These are phyloP conservation scores for Amanita pallidorosea DNA, from an alignment of 768 basidiomycete genomes.

Conservation along the genomic window DNA sequence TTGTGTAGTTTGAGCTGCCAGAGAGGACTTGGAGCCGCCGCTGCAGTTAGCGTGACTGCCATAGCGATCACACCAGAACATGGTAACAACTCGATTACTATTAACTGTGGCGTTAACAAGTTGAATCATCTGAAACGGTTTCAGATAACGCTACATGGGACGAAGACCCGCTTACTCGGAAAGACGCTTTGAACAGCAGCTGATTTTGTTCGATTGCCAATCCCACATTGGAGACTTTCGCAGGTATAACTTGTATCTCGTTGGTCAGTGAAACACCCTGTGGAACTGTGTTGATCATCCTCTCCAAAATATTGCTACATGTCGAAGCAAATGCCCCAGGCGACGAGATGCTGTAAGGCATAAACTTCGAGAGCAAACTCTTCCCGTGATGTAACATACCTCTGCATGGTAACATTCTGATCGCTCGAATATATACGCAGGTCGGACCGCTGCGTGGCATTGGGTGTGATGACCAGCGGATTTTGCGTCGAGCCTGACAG, in stretches of 20 bases:
- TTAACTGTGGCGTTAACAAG: conserved; percentile 20
- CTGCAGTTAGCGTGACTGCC: conserved; percentile 23
- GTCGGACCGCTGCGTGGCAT: conserved; percentile 28
- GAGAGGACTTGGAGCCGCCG: conserved; percentile 20
- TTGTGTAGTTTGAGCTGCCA: conserved; percentile 17
- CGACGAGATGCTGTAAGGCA: conserved; percentile 17
- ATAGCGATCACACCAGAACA: conserved; percentile 32
- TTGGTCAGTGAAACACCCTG: conserved; percentile 31
- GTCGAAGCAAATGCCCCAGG: conserved; percentile 22
- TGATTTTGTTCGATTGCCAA: conserved; percentile 25
- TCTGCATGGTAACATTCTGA: conserved; percentile 28
- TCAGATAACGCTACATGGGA: conserved; percentile 1
- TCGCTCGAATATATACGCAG: conserved; percentile 27
- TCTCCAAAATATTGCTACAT: conserved; percentile 28
- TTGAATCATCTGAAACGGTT: conserved; percentile 22
- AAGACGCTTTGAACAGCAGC: conserved; percentile 27
- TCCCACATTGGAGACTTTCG: conserved; percentile 27
- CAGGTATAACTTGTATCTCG: conserved; percentile 29
- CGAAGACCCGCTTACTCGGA: conserved; percentile 20
- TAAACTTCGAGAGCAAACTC: not conserved
- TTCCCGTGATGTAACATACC: conserved; percentile 11
- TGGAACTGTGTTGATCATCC: conserved; percentile 42
- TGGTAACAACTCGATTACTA: conserved; percentile 26
- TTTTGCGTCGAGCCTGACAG: conserved; percentile 27
- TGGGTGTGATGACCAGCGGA: conserved; percentile 23